phyloP scores from a whole-genome alignment of 2,329 filamentous ascomycete species.

The Cladosporium sp. region DNA sequence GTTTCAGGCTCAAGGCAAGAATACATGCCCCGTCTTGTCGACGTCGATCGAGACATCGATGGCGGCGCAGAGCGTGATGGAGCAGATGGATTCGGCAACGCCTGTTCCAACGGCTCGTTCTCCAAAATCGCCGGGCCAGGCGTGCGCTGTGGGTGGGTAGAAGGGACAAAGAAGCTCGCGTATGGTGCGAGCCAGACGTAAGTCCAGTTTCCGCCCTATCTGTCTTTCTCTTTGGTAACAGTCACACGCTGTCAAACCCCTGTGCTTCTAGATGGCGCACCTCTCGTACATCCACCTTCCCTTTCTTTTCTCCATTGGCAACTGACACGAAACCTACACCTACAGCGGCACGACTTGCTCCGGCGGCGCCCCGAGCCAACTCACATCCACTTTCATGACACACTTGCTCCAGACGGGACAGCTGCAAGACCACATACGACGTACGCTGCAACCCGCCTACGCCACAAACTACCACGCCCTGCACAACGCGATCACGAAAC shows the following conservation, averaged over 20 bases:
- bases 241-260: not conserved
- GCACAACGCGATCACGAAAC: slow-evolving; percentile 57
- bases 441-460: slow-evolving; percentile 58
- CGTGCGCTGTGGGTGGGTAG: slow-evolving; percentile 82
- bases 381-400: slow-evolving; percentile 58
- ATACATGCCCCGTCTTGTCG: slow-evolving; percentile 69
- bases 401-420: slow-evolving; percentile 54
- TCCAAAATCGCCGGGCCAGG: slow-evolving; percentile 85
- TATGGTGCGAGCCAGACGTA: slow-evolving; percentile 61
- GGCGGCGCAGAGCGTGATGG: slow-evolving; percentile 50
- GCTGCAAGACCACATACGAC: slow-evolving; percentile 55
- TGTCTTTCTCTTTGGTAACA: not conserved
- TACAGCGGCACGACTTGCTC: slow-evolving; percentile 57
- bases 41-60: slow-evolving; percentile 71
- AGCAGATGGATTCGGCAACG: slow-evolving; percentile 71
- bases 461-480: slow-evolving; percentile 56
- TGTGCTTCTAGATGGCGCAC: not conserved
- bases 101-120: slow-evolving; percentile 84
- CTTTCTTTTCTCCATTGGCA: not conserved
- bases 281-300: not conserved
- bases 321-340: not conserved
- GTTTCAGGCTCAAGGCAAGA: slow-evolving; percentile 37
- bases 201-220: slow-evolving; percentile 27
- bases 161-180: slow-evolving; percentile 65
- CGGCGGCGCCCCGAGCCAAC: slow-evolving; percentile 61